phyloP scores from a whole-genome alignment of 139 green algal species.

The Chlorella sp. region DNA sequence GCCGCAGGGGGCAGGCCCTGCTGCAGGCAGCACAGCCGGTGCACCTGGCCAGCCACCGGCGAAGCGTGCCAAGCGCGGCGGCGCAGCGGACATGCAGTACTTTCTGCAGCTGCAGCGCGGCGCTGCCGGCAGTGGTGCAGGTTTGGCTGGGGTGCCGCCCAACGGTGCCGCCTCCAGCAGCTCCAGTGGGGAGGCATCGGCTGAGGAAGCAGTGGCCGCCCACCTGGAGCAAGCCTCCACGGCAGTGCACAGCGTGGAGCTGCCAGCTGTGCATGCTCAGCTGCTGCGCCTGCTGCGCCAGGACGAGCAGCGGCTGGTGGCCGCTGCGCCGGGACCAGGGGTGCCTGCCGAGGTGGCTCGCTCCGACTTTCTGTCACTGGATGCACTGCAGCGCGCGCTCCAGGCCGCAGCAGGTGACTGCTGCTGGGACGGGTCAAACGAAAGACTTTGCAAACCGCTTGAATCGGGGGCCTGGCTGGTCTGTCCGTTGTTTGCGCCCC shows the following conservation, averaged over 20 bases:
- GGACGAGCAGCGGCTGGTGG: constrained; percentile 28
- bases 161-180: background rate
- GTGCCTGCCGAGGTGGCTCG: constrained; percentile 5
- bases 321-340: background rate
- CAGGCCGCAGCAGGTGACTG: constrained; percentile 25
- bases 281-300: constrained; percentile 35
- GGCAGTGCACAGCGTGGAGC: constrained; percentile 25
- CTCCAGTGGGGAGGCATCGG: background rate
- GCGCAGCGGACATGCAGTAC: constrained; percentile 12
- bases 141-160: too few species aligned
- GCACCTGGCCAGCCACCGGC: background rate
- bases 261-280: constrained; percentile 26
- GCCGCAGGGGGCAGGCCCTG: background rate
- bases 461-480: too few species aligned
- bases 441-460: background rate
- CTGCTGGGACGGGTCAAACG: background rate
- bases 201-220: background rate
- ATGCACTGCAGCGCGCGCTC: constrained; percentile 22
- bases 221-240: background rate
- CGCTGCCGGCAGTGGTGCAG: background rate
- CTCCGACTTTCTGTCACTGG: constrained; percentile 15
- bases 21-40: background rate
- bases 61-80: constrained; percentile 7
- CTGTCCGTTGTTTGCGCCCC: background rate
- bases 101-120: constrained; percentile 40